Evolutionary conservation across 495 filamentous ascomycete species (phyloP).

Genomic region (Neurospora tetraspora): DNA sequence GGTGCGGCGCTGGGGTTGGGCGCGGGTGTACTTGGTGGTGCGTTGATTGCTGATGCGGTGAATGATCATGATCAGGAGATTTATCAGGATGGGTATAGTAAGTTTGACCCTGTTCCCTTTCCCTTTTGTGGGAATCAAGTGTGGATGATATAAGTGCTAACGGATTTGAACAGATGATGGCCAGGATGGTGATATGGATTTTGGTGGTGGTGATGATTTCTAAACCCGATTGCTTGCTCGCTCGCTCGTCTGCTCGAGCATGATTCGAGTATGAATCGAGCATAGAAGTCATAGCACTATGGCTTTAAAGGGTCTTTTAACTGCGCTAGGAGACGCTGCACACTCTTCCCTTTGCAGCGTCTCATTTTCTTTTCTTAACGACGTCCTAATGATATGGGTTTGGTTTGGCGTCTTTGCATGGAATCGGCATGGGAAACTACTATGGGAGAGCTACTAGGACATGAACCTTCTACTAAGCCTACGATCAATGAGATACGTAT

Average conservation of each 20-base stretch:
- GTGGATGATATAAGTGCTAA: no score
- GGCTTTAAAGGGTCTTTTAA: neutral
- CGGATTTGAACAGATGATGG: slow-evolving; percentile 26
- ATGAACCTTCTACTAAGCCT: neutral
- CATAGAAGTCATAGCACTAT: neutral
- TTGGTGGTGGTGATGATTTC: slow-evolving; percentile 46
- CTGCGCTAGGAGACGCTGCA: neutral
- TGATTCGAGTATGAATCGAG: neutral
- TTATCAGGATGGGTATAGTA: slow-evolving; percentile 36
- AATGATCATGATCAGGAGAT: slow-evolving; percentile 46
- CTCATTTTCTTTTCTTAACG: neutral
- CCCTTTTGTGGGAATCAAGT: no score
- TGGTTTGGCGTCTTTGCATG: neutral
- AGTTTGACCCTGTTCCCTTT: slow-evolving; percentile 11
- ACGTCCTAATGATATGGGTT: neutral
- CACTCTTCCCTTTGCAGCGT: neutral
- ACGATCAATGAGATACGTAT: neutral
- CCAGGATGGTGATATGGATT: slow-evolving; percentile 26
- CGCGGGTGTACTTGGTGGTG: slow-evolving; percentile 64
- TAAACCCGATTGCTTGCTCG: slow-evolving; percentile 20
- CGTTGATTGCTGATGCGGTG: slow-evolving; percentile 55
- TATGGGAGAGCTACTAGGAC: neutral
- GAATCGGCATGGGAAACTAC: neutral
- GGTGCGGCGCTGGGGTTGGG: slow-evolving; percentile 69
- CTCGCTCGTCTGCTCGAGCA: neutral